Percentiles rank a stretch among this genome's conserved stretches.
Evolutionary conservation across 2,329 filamentous ascomycete genomes (phyloP).

Genomic region (Ampelomyces quisqualis): DNA sequence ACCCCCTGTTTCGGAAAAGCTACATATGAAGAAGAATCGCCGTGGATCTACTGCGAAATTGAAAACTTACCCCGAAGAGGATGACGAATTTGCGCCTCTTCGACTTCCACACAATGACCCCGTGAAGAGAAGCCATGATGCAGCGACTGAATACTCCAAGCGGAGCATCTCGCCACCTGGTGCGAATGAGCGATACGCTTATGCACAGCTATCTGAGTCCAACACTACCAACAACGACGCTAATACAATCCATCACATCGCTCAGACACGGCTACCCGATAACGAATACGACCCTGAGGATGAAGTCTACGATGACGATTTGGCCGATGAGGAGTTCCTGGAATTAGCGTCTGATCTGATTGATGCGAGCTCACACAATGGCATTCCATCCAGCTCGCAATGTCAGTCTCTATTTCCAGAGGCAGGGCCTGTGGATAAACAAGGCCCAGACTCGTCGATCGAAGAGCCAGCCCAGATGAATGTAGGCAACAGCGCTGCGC

Average conservation of each 20-base stretch:
- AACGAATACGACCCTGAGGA: neutral
- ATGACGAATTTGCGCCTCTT: too few relatives aligned
- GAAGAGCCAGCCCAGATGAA: neutral
- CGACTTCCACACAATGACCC: too few relatives aligned
- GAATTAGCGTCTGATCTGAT: constrained; percentile 9
- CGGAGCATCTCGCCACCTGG: too few relatives aligned
- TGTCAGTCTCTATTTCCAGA: neutral
- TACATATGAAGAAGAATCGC: constrained; percentile 16
- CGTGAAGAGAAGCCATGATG: too few relatives aligned
- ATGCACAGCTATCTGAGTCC: too few relatives aligned
- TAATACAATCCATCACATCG: neutral
- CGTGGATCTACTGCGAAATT: neutral
- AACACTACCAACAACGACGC: neutral
- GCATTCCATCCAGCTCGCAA: constrained; percentile 7
- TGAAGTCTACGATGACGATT: constrained; percentile 24
- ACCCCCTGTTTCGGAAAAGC: constrained; percentile 14
- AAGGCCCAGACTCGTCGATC: neutral
- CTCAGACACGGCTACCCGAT: too few relatives aligned
- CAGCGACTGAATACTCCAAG: too few relatives aligned
- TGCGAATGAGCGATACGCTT: too few relatives aligned
- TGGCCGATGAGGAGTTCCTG: constrained; percentile 30
- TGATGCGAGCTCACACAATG: neutral
- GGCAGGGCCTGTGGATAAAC: neutral
- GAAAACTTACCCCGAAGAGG: too few relatives aligned
- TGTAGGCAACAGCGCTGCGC: neutral